Evolutionary conservation across 106 monocot genomes (phyloP).

Genomic region (Hemerocallis citrina): DNA sequence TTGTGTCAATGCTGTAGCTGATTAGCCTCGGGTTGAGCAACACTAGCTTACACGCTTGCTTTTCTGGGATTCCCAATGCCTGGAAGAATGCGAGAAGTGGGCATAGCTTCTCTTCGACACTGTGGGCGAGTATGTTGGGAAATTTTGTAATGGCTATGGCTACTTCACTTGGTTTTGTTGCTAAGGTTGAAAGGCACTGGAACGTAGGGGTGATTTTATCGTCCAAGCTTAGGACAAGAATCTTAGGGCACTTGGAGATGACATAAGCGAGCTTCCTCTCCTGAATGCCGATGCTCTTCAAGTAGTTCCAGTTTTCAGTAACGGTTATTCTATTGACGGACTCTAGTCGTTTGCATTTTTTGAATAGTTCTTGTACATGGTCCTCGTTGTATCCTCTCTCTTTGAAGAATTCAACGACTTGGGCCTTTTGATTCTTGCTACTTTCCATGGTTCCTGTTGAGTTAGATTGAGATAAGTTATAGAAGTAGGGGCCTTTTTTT

Average conservation of each 20-base stretch:
- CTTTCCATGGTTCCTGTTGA: constrained; percentile 24
- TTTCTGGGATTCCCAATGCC: constrained; percentile 53
- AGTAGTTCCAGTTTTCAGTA: constrained; percentile 57
- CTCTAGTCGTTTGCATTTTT: constrained; percentile 45
- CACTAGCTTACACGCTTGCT: constrained; percentile 53
- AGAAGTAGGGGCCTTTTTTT: too few species aligned
- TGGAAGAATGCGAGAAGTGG: constrained; percentile 88
- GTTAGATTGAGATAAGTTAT: background rate
- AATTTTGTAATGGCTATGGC: constrained; percentile 63
- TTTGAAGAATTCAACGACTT: constrained; percentile 43
- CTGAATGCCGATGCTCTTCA: constrained; percentile 57
- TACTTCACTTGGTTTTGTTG: constrained; percentile 54
- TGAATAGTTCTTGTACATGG: constrained; percentile 29
- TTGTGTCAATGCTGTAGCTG: constrained; percentile 80
- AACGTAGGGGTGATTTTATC: constrained; percentile 67
- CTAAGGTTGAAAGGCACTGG: constrained; percentile 59
- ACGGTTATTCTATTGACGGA: constrained; percentile 18
- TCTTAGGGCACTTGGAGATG: constrained; percentile 71
- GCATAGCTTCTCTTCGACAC: constrained; percentile 92
- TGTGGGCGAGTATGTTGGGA: constrained; percentile 66
- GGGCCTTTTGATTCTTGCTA: constrained; percentile 7
- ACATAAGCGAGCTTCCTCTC: constrained; percentile 71
- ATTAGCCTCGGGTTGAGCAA: constrained; percentile 79
- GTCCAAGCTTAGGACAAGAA: constrained; percentile 48
- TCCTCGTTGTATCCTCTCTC: constrained; percentile 57